A percentile compares a stretch with the other conserved stretches of the same genome.
phyloP scores from a whole-genome alignment of 139 green algal species.

The Choricystis sp. region DNA sequence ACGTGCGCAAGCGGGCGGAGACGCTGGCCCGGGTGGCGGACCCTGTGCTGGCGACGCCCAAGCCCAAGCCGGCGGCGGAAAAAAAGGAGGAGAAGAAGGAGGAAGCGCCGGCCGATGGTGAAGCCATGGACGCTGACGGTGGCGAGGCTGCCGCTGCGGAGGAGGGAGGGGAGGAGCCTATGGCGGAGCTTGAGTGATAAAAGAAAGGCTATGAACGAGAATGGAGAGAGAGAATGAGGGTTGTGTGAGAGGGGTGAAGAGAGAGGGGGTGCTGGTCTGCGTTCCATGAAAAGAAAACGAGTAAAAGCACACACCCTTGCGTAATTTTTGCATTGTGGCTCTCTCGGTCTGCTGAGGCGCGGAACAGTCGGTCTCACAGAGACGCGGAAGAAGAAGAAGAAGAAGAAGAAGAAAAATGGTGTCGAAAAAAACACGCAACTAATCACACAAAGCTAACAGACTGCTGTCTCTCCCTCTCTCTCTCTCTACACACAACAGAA shows the following conservation, averaged over 20 bases:
- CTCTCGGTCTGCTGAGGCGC: no score
- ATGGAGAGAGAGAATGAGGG: not conserved
- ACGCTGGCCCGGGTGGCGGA: constrained; percentile 50
- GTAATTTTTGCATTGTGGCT: no score
- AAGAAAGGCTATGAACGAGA: not conserved
- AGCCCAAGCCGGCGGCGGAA: constrained; percentile 32
- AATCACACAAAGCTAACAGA: no score
- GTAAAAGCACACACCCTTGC: no score
- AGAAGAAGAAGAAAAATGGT: no score
- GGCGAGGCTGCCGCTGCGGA: not conserved
- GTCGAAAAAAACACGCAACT: no score
- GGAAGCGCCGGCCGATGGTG: not conserved
- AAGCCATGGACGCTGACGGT: not conserved
- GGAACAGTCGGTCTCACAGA: no score
- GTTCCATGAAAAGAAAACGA: not conserved
- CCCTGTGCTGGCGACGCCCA: constrained; percentile 77
- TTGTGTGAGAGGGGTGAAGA: not conserved
- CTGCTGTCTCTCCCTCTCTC: no score
- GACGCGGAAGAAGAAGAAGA: no score
- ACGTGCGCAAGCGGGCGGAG: constrained; percentile 83
- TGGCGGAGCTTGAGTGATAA: not conserved
- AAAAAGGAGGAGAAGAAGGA: constrained; percentile 2
- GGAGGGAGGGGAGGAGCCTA: not conserved
- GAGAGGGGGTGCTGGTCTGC: no score
- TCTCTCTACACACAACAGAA: no score